Base-by-base conservation (phyloP, 805 yeast species). In the Hermanozyma aechmeae region DNA sequence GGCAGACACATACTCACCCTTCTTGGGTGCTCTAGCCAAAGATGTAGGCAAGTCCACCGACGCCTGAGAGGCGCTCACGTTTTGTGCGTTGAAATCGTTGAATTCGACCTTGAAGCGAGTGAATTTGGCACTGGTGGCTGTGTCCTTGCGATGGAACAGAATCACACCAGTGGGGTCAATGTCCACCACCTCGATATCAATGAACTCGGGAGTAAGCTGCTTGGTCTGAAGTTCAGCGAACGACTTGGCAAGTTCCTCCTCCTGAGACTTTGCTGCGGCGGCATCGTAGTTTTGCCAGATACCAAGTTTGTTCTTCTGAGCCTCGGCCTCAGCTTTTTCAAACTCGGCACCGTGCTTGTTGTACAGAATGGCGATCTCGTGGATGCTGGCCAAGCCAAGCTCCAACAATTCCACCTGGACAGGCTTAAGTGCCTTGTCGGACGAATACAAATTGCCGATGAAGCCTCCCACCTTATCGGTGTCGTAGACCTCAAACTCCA, bases 391-490 rank as follows among this genome's bases (percentile, higher is more conserved):
- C 31, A 70, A 65, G 3, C 95, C 95, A 30, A 69, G 68, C 17
- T 63, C 62, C 33, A 80, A 58, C 30, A 84, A 60, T 13, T 58
- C 51, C 10, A 65, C 57, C 43, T 79, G 87, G 37, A 74, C 63
- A 14, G 84, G 86, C 13, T 38, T 35, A 18, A 50, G 41, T 17
- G 61, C 58, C 25, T 61, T 62, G 2, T 73, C 65, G 10, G 68
- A 69, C 8, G 73, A 45, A 46, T 58, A 79, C 29, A 82, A 43
- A 44, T 76, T 73, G 26, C 94, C 92, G 45, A 82, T 73, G 46
- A 85, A 85, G 0, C 81, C 83, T 33, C 95, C 95, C 32, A 77
- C 63, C 46, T 76, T 80, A 50, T 85, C 95, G 29, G 71, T 70
- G 33, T 71, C 77, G 39, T 71, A 71, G 13, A 84, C 68, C 30